Evolutionary conservation across 306 rosid species (phyloP).

Genomic region (Cajanus cajan): DNA sequence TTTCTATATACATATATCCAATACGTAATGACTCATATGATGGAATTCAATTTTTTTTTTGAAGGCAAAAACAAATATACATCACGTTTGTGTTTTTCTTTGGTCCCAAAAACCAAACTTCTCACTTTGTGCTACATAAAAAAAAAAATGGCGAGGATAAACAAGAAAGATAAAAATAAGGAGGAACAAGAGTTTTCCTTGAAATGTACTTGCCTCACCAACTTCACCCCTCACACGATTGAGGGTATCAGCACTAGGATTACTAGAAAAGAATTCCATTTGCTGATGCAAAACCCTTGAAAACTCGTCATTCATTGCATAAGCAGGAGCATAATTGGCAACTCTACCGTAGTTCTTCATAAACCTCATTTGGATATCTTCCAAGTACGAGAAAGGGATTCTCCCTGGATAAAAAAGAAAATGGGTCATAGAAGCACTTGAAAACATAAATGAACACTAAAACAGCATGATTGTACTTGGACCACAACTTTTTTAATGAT

Average conservation of each 20-base stretch:
- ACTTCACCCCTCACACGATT: slow-evolving; percentile 93
- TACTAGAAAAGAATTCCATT: slow-evolving; percentile 94
- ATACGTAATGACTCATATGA: background rate
- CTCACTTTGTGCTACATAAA: slow-evolving; percentile 11
- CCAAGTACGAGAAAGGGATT: slow-evolving; percentile 92
- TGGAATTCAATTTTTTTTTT: background rate
- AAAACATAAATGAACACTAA: background rate
- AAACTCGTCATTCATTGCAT: slow-evolving; percentile 98
- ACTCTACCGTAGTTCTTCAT: slow-evolving; percentile 96
- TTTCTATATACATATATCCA: slow-evolving; percentile 7
- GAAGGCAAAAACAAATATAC: background rate
- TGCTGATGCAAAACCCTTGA: slow-evolving; percentile 97
- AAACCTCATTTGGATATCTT: slow-evolving; percentile 96
- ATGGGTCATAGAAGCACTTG: slow-evolving; percentile 16
- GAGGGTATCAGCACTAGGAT: slow-evolving; percentile 80
- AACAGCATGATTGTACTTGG: background rate
- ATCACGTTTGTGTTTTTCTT: background rate
- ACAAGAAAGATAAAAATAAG: slow-evolving; percentile 19
- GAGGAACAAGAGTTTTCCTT: background rate
- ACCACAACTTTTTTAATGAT: background rate
- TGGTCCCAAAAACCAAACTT: slow-evolving; percentile 6
- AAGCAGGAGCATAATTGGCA: slow-evolving; percentile 84
- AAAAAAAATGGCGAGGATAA: background rate
- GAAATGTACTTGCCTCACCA: slow-evolving; percentile 79
- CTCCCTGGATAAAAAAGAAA: slow-evolving; percentile 65